phyloP scores from a whole-genome alignment of 805 yeast genomes.

The Metschnikowia lunata region DNA sequence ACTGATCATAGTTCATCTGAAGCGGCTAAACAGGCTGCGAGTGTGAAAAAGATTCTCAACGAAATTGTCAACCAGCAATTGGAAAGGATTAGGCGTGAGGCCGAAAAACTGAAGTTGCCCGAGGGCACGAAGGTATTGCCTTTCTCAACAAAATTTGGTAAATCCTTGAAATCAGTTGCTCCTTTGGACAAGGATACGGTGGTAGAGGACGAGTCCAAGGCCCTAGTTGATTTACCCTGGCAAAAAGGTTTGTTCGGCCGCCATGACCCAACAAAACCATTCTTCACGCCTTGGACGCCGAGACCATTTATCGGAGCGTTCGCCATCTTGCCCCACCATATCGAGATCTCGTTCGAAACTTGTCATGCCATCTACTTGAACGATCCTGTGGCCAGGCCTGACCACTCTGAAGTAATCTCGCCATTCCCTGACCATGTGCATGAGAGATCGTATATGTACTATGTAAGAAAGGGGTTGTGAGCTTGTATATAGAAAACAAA shows the following conservation, averaged over 20 bases:
- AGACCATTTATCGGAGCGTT: conserved; percentile 91
- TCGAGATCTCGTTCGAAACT: conserved; percentile 84
- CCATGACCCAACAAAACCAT: conserved; percentile 68
- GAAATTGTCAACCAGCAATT: conserved; percentile 33
- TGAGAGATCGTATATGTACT: conserved; percentile 93
- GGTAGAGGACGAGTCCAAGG: conserved; percentile 46
- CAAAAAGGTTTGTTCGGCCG: conserved; percentile 77
- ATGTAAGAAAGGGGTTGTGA: conserved; percentile 65
- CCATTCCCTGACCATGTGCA: conserved; percentile 81
- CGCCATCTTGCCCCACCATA: conserved; percentile 86
- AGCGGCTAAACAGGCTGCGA: conserved; percentile 30
- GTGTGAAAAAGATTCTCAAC: conserved; percentile 32
- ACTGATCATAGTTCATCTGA: conserved; percentile 28
- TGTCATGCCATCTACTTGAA: conserved; percentile 96
- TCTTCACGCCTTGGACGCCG: conserved; percentile 96
- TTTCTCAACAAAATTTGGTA: conserved; percentile 25
- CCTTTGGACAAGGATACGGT: conserved; percentile 42
- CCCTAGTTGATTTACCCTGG: conserved; percentile 68
- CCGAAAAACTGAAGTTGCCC: conserved; percentile 26
- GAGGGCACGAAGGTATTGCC: conserved; percentile 26
- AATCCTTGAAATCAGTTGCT: conserved; percentile 29
- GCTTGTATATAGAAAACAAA: conserved; percentile 14
- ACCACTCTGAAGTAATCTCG: conserved; percentile 90
- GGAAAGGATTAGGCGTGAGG: conserved; percentile 29
- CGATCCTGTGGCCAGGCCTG: conserved; percentile 96